Percentiles rank a stretch among this genome's conserved stretches.
Conservation (phyloP, 1,284 basidiomycete genomes). For the Austroboletus novae-zelandiae region DNA sequence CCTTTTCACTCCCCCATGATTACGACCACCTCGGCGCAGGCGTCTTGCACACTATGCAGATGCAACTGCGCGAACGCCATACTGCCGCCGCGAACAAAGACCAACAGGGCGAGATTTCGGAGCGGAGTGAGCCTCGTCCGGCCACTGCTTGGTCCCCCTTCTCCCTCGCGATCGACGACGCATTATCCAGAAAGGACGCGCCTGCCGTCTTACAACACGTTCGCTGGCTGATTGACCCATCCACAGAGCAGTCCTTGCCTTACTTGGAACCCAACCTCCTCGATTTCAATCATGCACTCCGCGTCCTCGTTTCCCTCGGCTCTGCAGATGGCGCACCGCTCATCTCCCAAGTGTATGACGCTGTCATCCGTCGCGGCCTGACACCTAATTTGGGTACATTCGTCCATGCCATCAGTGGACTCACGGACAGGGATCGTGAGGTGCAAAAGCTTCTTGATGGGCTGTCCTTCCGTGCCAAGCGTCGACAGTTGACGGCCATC, state of each 20-base stretch:
- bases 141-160: conserved; percentile 34
- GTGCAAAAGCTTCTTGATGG: conserved; percentile 48
- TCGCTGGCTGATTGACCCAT: conserved; percentile 22
- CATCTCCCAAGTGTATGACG: conserved; percentile 73
- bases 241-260: conserved; percentile 11
- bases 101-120: conserved; percentile 9
- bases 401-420: conserved; percentile 61
- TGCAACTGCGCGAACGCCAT: conserved; percentile 57
- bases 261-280: conserved; percentile 30
- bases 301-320: conserved; percentile 46
- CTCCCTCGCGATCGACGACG: conserved; percentile 18
- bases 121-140: conserved; percentile 18
- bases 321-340: conserved; percentile 52
- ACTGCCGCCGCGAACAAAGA: conserved; percentile 36
- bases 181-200: conserved; percentile 14
- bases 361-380: conserved; percentile 67
- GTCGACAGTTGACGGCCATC: conserved; percentile 26
- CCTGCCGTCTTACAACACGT: conserved; percentile 17
- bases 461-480: conserved; percentile 44
- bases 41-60: conserved; percentile 59
- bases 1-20: conserved; percentile 45
- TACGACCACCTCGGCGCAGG: conserved; percentile 44
- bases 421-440: conserved; percentile 75
- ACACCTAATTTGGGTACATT: conserved; percentile 72
- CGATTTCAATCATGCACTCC: conserved; percentile 68